A percentile compares a stretch with the other conserved stretches of the same genome.
Conservation (phyloP, 2,329 filamentous ascomycete genomes). For the Fonsecaea erecta region DNA sequence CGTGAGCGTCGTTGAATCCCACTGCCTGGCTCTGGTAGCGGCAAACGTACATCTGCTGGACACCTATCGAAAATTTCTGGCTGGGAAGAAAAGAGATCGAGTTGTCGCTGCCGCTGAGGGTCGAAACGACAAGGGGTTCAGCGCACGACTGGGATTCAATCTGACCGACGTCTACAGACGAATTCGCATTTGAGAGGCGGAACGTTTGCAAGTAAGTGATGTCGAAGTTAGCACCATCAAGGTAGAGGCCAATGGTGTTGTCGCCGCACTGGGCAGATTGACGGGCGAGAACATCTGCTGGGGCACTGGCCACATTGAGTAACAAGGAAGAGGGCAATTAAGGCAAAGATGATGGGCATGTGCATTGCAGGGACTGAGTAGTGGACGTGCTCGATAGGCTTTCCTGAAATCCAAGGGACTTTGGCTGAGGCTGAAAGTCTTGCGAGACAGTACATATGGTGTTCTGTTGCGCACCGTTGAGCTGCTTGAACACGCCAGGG, state of each 20-base stretch:
- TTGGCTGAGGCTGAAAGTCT: conserved; percentile 8
- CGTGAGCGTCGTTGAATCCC: conserved; percentile 26
- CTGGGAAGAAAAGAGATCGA: conserved; percentile 21
- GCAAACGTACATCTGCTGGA: conserved; percentile 22
- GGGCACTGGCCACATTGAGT: background rate
- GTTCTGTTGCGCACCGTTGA: background rate
- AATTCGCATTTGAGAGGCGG: conserved; percentile 28
- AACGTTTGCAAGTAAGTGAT: conserved; percentile 22
- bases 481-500: background rate
- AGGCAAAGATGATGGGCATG: background rate
- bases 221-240: conserved; percentile 17
- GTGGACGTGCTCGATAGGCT: background rate
- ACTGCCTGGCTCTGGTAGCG: conserved; percentile 16
- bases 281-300: background rate
- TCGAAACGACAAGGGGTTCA: conserved; percentile 18
- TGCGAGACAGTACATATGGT: background rate
- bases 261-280: background rate
- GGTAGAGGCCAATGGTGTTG: conserved; percentile 8
- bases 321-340: background rate
- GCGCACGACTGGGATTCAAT: conserved; percentile 28
- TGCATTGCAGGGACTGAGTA: background rate
- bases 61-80: conserved; percentile 22
- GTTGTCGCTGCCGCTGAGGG: conserved; percentile 6
- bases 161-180: conserved; percentile 24
- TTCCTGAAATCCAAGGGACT: background rate